A percentile compares a stretch with the other conserved stretches of the same genome.
These are phyloP conservation scores for Cyclocybe cylindracea DNA, from an alignment of 768 basidiomycete species.

Conservation along the genomic window DNA sequence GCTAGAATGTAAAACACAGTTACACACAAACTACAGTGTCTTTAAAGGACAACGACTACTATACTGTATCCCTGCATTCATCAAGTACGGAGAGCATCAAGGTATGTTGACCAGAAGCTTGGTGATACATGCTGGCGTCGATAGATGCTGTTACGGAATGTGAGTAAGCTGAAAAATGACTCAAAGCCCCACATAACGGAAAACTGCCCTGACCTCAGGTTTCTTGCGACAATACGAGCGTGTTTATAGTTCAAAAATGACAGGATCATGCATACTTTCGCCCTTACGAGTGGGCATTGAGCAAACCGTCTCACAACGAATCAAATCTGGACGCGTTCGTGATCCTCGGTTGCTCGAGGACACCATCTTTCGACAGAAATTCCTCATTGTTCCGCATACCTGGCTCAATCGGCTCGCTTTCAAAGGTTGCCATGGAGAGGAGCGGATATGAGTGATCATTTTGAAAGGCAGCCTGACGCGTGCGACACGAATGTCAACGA, in stretches of 20 bases:
- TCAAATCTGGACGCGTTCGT: too few species aligned
- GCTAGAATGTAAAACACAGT: constrained; percentile 19
- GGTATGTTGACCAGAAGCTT: constrained; percentile 15
- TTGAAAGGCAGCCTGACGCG: constrained; percentile 3
- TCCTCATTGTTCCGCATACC: background rate
- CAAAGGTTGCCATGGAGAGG: background rate
- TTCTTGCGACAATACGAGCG: too few species aligned
- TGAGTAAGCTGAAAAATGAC: too few species aligned
- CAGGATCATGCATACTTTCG: too few species aligned
- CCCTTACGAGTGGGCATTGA: too few species aligned
- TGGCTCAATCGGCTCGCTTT: background rate
- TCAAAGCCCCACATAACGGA: too few species aligned
- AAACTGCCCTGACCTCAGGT: too few species aligned
- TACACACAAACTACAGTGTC: constrained; percentile 25
- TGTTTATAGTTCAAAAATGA: too few species aligned
- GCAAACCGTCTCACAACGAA: too few species aligned
- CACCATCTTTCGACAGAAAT: background rate
- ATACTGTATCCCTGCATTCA: constrained; percentile 15
- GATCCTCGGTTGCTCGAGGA: background rate
- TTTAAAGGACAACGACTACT: constrained; percentile 16
- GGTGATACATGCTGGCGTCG: constrained; percentile 10
- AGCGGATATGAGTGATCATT: background rate
- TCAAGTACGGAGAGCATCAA: constrained; percentile 26
- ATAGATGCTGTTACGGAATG: too few species aligned
- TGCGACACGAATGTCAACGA: background rate